phyloP scores from a whole-genome alignment of 2,329 filamentous ascomycete genomes.

The Fusarium torulosum region DNA sequence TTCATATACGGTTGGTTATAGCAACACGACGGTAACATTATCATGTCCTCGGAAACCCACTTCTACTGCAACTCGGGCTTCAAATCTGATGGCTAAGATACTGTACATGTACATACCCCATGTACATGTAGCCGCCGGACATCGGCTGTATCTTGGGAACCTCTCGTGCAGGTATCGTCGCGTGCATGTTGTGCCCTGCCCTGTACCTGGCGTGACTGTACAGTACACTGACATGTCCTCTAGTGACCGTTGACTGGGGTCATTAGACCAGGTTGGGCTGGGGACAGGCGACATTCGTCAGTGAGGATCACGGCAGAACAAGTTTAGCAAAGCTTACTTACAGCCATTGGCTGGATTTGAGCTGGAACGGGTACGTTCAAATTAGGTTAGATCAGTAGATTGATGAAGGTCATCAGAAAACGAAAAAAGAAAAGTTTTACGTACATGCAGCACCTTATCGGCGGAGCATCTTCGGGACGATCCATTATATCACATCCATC shows the following conservation, averaged over 20 bases:
- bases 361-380: constrained; percentile 28
- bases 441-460: constrained; percentile 40
- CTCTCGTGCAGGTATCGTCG: constrained; percentile 39
- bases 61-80: constrained; percentile 28
- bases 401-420: constrained; percentile 23
- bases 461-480: constrained; percentile 48
- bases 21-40: constrained; percentile 22
- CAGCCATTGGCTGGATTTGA: constrained; percentile 30
- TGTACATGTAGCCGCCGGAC: constrained; percentile 27
- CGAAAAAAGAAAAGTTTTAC: constrained; percentile 39
- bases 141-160: constrained; percentile 42
- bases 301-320: constrained; percentile 34
- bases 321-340: constrained; percentile 26
- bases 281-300: constrained; percentile 32
- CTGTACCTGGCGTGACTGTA: constrained; percentile 40
- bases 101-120: constrained; percentile 15
- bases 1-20: constrained; percentile 2
- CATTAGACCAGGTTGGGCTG: constrained; percentile 19
- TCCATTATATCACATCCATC: constrained; percentile 15
- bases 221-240: constrained; percentile 33
- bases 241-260: constrained; percentile 47
- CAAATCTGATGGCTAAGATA: constrained; percentile 27
- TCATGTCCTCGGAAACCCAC: constrained; percentile 23
- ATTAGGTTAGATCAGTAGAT: constrained; percentile 22
- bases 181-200: constrained; percentile 30